A percentile compares a stretch with the other conserved stretches of the same genome.
These are phyloP conservation scores for Avena eriantha DNA, from an alignment of 176 grass and related monocot genomes.

Conservation along the genomic window DNA sequence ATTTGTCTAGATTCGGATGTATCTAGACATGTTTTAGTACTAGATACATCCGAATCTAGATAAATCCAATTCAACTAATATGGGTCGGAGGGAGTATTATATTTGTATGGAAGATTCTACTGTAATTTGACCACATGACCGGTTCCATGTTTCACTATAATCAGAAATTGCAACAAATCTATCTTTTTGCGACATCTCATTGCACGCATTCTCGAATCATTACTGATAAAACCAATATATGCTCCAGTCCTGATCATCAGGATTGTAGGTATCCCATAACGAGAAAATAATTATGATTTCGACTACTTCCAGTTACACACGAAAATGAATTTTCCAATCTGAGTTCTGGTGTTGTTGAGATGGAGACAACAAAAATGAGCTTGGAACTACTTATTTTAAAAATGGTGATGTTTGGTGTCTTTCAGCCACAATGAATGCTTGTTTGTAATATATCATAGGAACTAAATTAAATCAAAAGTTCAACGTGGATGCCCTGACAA, in stretches of 20 bases:
- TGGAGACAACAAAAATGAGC: neutral
- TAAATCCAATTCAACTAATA: too few species aligned
- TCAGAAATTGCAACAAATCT: neutral
- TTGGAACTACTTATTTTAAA: constrained; percentile 5
- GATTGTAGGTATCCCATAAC: neutral
- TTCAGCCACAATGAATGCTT: neutral
- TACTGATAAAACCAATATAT: constrained; percentile 5
- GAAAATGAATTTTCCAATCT: neutral
- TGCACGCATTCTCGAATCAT: neutral
- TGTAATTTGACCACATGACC: neutral
- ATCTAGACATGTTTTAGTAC: too few species aligned
- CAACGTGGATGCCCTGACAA: neutral
- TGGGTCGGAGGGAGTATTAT: too few species aligned
- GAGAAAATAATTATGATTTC: constrained; percentile 2
- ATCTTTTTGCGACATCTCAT: neutral
- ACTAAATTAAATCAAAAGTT: neutral
- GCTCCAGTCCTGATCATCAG: constrained; percentile 20
- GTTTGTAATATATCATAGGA: too few species aligned
- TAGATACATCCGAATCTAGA: too few species aligned
- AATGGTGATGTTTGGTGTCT: neutral
- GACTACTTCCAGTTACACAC: neutral
- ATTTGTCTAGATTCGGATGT: too few species aligned
- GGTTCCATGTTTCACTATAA: neutral
- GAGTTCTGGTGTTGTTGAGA: neutral
- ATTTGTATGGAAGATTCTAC: neutral